phyloP scores from a whole-genome alignment of 345 rosid genomes.

The Euphorbia pulcherrima region DNA sequence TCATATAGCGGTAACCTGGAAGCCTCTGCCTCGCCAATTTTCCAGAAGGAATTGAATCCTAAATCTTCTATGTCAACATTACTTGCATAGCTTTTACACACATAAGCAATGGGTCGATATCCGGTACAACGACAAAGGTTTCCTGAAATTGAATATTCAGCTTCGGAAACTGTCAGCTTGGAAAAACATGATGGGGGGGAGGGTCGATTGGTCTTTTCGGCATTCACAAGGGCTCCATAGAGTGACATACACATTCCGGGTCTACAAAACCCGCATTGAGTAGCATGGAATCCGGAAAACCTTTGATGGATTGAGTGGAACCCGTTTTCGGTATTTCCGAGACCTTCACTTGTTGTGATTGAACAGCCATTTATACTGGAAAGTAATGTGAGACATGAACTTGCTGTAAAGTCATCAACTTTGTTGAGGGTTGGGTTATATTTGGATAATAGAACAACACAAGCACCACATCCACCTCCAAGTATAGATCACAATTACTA shows the following conservation, averaged over 20 bases:
- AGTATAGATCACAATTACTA: slow-evolving; percentile 4
- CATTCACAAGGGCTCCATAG: slow-evolving; percentile 65
- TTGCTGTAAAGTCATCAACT: slow-evolving; percentile 55
- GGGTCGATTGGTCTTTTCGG: slow-evolving; percentile 44
- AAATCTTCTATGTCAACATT: slow-evolving; percentile 87
- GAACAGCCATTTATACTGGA: slow-evolving; percentile 75
- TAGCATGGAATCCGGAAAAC: slow-evolving; percentile 74
- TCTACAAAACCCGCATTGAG: slow-evolving; percentile 92
- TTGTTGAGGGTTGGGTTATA: slow-evolving; percentile 45
- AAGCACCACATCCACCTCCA: slow-evolving; percentile 96
- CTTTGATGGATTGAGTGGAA: slow-evolving; percentile 82
- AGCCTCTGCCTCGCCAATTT: slow-evolving; percentile 49
- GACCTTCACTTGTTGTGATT: slow-evolving; percentile 78
- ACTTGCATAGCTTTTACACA: slow-evolving; percentile 79
- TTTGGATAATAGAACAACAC: slow-evolving; percentile 65
- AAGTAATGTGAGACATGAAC: slow-evolving; percentile 85
- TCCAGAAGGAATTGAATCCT: slow-evolving; percentile 78
- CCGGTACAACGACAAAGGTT: slow-evolving; percentile 97
- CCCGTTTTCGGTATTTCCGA: slow-evolving; percentile 69
- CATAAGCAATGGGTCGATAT: slow-evolving; percentile 82
- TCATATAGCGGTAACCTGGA: slow-evolving; percentile 47
- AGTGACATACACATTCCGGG: slow-evolving; percentile 92
- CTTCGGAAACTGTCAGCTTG: slow-evolving; percentile 62
- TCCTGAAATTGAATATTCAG: slow-evolving; percentile 65
- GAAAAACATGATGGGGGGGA: slow-evolving; percentile 52